These are phyloP conservation scores for Paraurostyla sp. DNA, from an alignment of 73 alveolate species.

Conservation along the genomic window DNA sequence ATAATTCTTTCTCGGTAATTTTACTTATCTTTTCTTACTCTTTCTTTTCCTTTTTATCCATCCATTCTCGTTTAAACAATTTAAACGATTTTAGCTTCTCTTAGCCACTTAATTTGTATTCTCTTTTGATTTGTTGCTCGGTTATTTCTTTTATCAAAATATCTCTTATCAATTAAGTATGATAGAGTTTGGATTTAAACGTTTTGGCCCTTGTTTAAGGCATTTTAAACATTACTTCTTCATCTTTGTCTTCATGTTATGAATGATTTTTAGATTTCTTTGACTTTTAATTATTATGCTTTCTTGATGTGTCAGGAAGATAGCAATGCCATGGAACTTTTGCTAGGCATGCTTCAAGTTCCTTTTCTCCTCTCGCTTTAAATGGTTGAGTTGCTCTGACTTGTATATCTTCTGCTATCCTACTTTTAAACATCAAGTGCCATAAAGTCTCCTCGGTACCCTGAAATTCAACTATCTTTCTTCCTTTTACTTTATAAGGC, in stretches of 20 bases:
- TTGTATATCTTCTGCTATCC: conserved; percentile 61
- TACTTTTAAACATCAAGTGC: conserved; percentile 51
- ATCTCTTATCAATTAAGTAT: conserved; percentile 57
- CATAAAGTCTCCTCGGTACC: conserved; percentile 62
- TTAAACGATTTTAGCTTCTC: background rate
- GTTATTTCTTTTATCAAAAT: conserved; percentile 31
- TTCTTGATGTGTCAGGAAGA: conserved; percentile 19
- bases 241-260: background rate
- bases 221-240: background rate
- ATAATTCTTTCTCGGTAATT: background rate
- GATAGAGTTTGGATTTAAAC: conserved; percentile 56
- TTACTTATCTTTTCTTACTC: background rate
- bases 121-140: conserved; percentile 65
- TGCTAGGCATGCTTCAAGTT: conserved; percentile 37
- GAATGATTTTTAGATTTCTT: conserved; percentile 7
- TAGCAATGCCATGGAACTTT: conserved; percentile 74
- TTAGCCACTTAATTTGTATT: background rate
- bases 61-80: conserved; percentile 8
- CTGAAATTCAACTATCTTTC: conserved; percentile 55
- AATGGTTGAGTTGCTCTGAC: conserved; percentile 52
- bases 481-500: conserved; percentile 13
- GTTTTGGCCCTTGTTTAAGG: conserved; percentile 45
- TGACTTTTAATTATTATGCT: background rate
- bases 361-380: conserved; percentile 68
- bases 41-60: conserved; percentile 14